phyloP scores from a whole-genome alignment of 2,329 filamentous ascomycete species.

The Cercospora janseana region DNA sequence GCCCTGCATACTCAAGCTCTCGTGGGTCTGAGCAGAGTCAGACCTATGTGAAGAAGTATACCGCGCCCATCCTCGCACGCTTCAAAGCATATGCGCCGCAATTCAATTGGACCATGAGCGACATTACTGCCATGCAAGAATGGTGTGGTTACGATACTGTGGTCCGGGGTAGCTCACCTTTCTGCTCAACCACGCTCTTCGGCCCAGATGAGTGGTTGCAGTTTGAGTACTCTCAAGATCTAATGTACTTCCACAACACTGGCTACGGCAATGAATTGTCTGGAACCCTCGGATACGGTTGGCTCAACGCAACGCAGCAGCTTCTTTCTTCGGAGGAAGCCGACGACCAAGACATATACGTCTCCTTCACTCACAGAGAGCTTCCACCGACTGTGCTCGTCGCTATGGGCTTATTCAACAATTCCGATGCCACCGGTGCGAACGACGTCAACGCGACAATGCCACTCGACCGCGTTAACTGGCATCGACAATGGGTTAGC shows the following conservation, averaged over 20 bases:
- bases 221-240: slow-evolving; percentile 67
- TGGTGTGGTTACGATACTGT: slow-evolving; percentile 71
- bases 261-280: slow-evolving; percentile 62
- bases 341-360: slow-evolving; percentile 58
- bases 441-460: slow-evolving; percentile 62
- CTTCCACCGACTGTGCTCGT: slow-evolving; percentile 65
- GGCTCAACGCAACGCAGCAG: slow-evolving; percentile 61
- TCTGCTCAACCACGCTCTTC: slow-evolving; percentile 60
- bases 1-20: slow-evolving; percentile 60
- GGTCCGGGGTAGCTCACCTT: slow-evolving; percentile 62
- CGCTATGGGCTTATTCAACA: slow-evolving; percentile 68
- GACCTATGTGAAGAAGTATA: slow-evolving; percentile 52
- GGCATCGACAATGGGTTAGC: slow-evolving; percentile 62
- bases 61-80: slow-evolving; percentile 59
- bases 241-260: slow-evolving; percentile 67
- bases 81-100: slow-evolving; percentile 52
- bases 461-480: slow-evolving; percentile 62
- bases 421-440: slow-evolving; percentile 55
- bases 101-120: slow-evolving; percentile 63
- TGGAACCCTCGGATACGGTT: slow-evolving; percentile 62
- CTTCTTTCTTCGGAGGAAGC: slow-evolving; percentile 48
- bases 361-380: slow-evolving; percentile 69
- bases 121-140: slow-evolving; percentile 66
- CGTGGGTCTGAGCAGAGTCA: slow-evolving; percentile 54
- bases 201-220: slow-evolving; percentile 60